These are phyloP conservation scores for Cutaneotrichosporon spelunceum DNA, from an alignment of 1,284 basidiomycete genomes.

Conservation along the genomic window DNA sequence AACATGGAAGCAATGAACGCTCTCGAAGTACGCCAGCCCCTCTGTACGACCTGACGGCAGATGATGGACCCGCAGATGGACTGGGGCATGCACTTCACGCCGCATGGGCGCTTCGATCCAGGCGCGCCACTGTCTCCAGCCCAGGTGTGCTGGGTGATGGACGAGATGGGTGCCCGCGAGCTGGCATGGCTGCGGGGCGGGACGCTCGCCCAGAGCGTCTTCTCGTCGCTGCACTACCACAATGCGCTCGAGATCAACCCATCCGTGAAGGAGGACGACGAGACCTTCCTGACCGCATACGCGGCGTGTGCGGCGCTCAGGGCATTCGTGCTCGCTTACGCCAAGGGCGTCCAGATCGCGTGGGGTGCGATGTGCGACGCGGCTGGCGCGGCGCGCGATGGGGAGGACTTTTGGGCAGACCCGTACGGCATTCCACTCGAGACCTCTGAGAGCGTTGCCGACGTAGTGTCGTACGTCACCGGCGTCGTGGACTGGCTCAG, in stretches of 20 bases:
- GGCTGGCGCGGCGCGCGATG: conserved; percentile 66
- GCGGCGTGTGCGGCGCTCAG: conserved; percentile 68
- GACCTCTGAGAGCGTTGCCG: conserved; percentile 63
- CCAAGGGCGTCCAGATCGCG: conserved; percentile 77
- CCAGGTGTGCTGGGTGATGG: conserved; percentile 83
- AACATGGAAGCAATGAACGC: conserved; percentile 85
- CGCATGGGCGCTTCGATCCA: conserved; percentile 62
- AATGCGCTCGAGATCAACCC: conserved; percentile 41
- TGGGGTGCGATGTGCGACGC: conserved; percentile 68
- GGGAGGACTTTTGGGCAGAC: conserved; percentile 83
- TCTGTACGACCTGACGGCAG: conserved; percentile 22
- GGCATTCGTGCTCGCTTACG: conserved; percentile 65
- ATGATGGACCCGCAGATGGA: conserved; percentile 88
- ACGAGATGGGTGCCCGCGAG: conserved; percentile 75
- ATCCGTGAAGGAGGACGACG: conserved; percentile 53
- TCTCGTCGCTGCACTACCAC: conserved; percentile 75
- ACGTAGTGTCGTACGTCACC: conserved; percentile 62
- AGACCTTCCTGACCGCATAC: conserved; percentile 29
- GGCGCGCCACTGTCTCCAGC: conserved; percentile 62
- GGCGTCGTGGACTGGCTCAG: conserved; percentile 58
- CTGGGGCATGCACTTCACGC: conserved; percentile 60
- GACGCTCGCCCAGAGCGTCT: conserved; percentile 79
- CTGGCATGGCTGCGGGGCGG: conserved; percentile 83
- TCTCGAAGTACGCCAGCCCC: conserved; percentile 60
- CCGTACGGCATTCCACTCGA: conserved; percentile 77